A percentile compares a stretch with the other conserved stretches of the same genome.
Evolutionary conservation across 345 rosid species (phyloP).

Genomic region (Pugionium dolabratum): DNA sequence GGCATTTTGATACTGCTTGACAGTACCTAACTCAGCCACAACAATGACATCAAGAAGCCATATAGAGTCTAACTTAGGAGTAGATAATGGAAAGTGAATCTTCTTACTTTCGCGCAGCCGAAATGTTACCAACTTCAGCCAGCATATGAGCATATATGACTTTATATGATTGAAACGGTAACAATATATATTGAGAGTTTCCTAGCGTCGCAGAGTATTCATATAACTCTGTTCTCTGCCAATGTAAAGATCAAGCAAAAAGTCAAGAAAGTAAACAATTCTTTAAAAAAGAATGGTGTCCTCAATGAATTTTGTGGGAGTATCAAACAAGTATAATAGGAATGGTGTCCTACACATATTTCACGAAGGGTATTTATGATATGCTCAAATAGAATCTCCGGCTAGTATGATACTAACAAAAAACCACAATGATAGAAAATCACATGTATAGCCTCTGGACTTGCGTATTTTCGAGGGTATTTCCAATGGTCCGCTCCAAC

Average conservation of each 20-base stretch:
- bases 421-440: constrained; percentile 1
- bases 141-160: constrained; percentile 92
- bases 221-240: constrained; percentile 94
- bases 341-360: no score
- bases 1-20: constrained; percentile 64
- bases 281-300: no score
- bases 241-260: constrained; percentile 39
- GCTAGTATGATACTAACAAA: constrained; percentile 12
- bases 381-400: constrained; percentile 9
- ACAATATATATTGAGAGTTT: constrained; percentile 84
- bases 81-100: constrained; percentile 17
- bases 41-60: constrained; percentile 35
- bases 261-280: constrained; percentile 39
- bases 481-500: constrained; percentile 80
- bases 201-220: constrained; percentile 95
- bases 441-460: constrained; percentile 83
- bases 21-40: constrained; percentile 55
- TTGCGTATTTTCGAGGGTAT: constrained; percentile 65
- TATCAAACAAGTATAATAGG: no score
- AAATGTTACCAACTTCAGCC: constrained; percentile 92
- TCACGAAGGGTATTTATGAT: neutral
- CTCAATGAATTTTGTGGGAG: constrained; percentile 26
- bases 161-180: constrained; percentile 94
- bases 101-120: constrained; percentile 87
- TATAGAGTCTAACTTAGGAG: constrained; percentile 20